Base-by-base conservation (phyloP, 2,329 filamentous ascomycete species). In the Nemania serpens region DNA sequence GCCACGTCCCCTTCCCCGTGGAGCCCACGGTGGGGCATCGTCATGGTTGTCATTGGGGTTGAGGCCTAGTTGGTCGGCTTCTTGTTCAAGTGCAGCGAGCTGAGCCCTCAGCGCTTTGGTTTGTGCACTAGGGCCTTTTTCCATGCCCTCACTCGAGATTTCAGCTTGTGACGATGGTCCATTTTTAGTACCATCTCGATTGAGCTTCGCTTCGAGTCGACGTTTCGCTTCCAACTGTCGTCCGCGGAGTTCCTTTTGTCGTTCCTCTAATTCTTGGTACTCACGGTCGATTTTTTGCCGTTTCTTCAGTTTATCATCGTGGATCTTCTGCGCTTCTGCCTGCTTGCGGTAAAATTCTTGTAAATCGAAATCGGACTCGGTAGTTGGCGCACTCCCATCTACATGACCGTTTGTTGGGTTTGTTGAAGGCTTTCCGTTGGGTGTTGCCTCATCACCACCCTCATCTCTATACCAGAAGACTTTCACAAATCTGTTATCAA, bases 401-500 rank as follows among this genome's bases (percentile, higher is more conserved):
- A 67, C 48, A 3, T 68, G 34, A 2, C 68, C 71, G 33, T 76
- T 75, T 39, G 71, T 69, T 15, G 43, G 54, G 22, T 71, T 74
- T 47, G 74, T 75, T 10, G 68, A 58, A 9, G 51, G 61, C 15
- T 73, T 72, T 15, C 69, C 73, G 48, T 70, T 64, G 25, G 70
- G 53, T 51, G 66, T n/a, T 36, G 66, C 34, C 55, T 69, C 64
- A 1, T 73, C 71, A 12, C 75, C 61, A 2, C 69, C 70, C 43
- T 82, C 81, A 5, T 84, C 82, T 67, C 86, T 88, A 71, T 86
- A 83, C 91, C 91, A 94, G 69, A 89, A 93, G 0, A 94, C 88
- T 69, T 92, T 93, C 50, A 95, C 91, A 68, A 95, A 95, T 11
- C 91, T 82, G 68, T 94, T 95, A 69, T 93, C 89, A 70, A 94